phyloP scores from a whole-genome alignment of 352 stramenopile genomes.

The Globisporangium takayamanum region DNA sequence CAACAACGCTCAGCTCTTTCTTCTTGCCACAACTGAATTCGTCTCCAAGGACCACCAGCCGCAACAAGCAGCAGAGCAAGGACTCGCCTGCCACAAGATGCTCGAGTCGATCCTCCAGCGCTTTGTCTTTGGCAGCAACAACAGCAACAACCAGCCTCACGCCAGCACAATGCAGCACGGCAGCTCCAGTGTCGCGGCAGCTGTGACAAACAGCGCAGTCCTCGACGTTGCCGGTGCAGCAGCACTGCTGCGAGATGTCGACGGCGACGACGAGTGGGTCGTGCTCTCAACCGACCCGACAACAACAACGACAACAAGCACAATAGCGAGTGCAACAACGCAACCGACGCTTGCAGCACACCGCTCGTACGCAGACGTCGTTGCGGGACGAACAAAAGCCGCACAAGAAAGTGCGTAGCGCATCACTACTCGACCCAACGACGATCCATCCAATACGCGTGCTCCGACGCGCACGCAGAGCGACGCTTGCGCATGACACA shows the following conservation, averaged over 20 bases:
- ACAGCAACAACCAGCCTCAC: not conserved
- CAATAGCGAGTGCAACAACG: not conserved
- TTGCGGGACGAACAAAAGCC: constrained; percentile 5
- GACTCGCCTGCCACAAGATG: not conserved
- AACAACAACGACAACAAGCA: not conserved
- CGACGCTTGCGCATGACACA: not conserved
- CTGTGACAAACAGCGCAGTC: not conserved
- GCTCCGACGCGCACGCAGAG: not conserved
- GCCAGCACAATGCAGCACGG: no score
- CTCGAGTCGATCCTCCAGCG: constrained; percentile 9
- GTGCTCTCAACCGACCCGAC: constrained; percentile 1
- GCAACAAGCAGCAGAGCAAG: no score
- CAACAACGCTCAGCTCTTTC: no score
- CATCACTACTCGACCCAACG: not conserved
- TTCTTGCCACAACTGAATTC: not conserved
- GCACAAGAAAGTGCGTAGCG: not conserved
- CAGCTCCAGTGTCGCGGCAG: not conserved
- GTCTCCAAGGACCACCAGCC: not conserved
- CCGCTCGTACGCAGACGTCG: constrained; percentile 30
- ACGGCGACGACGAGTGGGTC: constrained; percentile 10
- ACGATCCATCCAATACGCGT: not conserved
- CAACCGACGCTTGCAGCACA: not conserved
- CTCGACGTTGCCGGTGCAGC: not conserved
- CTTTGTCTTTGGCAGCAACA: constrained; percentile 3
- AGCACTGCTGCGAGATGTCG: not conserved